Conservation (phyloP, 2,329 filamentous ascomycete genomes). For the Elsinoe ampelina region DNA sequence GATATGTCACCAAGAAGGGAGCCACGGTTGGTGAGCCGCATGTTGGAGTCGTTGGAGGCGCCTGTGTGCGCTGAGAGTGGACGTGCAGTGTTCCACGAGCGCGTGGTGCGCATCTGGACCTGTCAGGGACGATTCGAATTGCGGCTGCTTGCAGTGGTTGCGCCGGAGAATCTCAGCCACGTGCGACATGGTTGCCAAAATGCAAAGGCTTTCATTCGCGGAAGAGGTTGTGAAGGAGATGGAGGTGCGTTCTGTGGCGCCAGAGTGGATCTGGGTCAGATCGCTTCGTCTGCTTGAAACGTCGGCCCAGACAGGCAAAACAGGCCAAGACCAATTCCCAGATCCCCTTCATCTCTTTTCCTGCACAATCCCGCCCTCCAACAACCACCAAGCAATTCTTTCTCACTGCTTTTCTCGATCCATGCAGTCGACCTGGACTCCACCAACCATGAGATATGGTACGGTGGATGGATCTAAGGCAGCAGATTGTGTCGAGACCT, state of each 20-base stretch:
- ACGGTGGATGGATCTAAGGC: not conserved
- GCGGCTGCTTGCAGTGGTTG: not conserved
- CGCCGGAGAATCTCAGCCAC: constrained; percentile 11
- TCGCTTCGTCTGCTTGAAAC: constrained; percentile 1
- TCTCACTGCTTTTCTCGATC: not conserved
- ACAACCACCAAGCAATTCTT: not conserved
- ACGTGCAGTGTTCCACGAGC: not conserved
- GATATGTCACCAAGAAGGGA: not conserved
- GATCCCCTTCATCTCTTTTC: constrained; percentile 7
- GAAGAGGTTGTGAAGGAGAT: not conserved
- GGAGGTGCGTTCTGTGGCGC: not conserved
- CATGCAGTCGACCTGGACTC: not conserved
- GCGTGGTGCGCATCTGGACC: constrained; percentile 7
- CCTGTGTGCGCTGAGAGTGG: not conserved
- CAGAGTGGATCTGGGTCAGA: not conserved
- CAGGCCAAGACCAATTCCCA: not conserved
- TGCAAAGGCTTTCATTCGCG: not conserved
- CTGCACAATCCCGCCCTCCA: not conserved
- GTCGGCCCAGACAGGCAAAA: not conserved
- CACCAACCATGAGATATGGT: not conserved
- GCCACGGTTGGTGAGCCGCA: constrained; percentile 2
- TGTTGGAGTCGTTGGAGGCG: not conserved
- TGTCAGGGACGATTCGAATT: not conserved
- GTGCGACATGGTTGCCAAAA: not conserved
- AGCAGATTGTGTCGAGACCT: not conserved